Evolutionary conservation across 129 eudicot genomes (phyloP), one percentile per base, ranked within the genome.

Genomic region (Centrapalus pauciflorus): DNA sequence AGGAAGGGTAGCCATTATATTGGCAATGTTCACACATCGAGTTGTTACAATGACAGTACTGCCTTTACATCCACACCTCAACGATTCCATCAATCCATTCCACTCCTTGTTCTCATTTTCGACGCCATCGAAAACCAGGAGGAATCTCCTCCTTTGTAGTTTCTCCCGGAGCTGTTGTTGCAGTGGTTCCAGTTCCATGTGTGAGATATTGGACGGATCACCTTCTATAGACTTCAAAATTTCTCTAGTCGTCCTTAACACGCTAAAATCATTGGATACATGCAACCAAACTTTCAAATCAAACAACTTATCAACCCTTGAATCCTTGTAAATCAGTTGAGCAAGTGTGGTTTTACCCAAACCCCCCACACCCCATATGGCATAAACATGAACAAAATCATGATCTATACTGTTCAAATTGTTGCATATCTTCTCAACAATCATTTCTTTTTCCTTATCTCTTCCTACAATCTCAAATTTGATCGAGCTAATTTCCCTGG

Each of bases 341-440:
- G 68, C 69, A 11, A 75, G 67, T 37, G 62, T 67, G 16, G 74
- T 75, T 27, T 75, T 75, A 35, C 79, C 79, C 16, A 75, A 19
- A 29, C 79, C 79, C 16, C 79, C 79, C 0, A 66, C 62, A 7
- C 79, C 79, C 11, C 33, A 75, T 32, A 75, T 4, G 17, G 49
- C 55, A 24, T 37, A 57, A 2, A 66, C 68, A 57, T 35, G 19
- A 46, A 67, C 69, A 19, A 7, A 55, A 38, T 54, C 66, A 7
- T 73, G 66, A 64, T 2, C 70, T 54, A 63, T 16, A 48, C 8
- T 24, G 33, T 61, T 37, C 23, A 37, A 51, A 62, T 62, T 38
- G 29, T 9, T 35, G 35, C 69, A 57, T 17, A 75, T 35, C 40
- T 66, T 49, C 4, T 49, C 46, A 16, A 75, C 61, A 45, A 75